Base-by-base conservation (phyloP, 495 filamentous ascomycete genomes). In the Penicillium flavigenum region DNA sequence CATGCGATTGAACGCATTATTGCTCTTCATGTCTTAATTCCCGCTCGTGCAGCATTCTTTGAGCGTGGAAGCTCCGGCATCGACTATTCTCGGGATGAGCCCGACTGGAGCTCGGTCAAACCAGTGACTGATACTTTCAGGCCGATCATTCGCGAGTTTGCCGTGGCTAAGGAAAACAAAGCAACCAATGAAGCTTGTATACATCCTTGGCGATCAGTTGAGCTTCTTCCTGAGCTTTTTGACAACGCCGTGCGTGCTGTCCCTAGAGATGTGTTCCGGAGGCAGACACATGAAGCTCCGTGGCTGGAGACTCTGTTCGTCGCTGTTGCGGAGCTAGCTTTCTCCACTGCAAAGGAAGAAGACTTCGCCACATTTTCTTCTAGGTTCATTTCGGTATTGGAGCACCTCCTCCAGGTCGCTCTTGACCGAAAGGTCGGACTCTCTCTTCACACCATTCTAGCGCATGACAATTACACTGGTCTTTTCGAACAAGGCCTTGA, bases 251-350 rank as follows among this genome's bases (percentile, higher is more conserved):
- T 81, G 17, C 77, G 77, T 45, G 81, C 72, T 24, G 73, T 81
- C 5, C 79, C 83, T 26, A 72, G 79, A 29, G 74, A 82, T 47
- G 72, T 79, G 10, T 81, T 81, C 47, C 76, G 83, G 49, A 74
- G 76, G 22, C 79, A 83, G 45, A 80, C 77, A 16, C 73, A 82
- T 32, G 85, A 88, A 60, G 78, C 79, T 29, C 74, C 76, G 4
- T 91, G 88, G 88, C 62, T 85, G n/a, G 83, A 89, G 66, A 77
- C 74, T 1, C 74, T 89, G 8, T 90, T 91, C 59, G 78, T 80
- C 51, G 72, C 73, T 10, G 70, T 88, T 36, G 73, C 75, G 19
- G 74, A 79, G 59, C 58, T 79, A 47, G 69, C 76, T 16, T 79
- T 66, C 49, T 76, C 72, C 14, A 63, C 65, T n/a, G 63, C 68